These are phyloP conservation scores for Hymenoscyphus linearis DNA, from an alignment of 2,329 filamentous ascomycete species.

Conservation along the genomic window DNA sequence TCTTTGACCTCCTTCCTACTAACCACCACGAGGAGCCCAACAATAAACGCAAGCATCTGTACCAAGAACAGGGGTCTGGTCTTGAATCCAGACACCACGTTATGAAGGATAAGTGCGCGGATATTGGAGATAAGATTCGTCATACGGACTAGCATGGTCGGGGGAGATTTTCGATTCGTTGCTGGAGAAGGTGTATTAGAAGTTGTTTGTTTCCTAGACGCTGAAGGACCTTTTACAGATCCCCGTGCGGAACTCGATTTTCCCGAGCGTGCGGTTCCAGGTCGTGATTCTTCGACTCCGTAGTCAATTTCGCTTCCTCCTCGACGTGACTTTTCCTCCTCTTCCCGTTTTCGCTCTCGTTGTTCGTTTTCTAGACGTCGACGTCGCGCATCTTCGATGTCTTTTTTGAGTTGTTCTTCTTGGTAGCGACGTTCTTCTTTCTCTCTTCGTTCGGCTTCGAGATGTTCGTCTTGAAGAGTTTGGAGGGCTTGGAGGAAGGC, in stretches of 20 bases:
- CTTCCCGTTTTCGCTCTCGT: constrained; percentile 43
- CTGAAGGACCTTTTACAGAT: constrained; percentile 30
- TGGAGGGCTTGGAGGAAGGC: constrained; percentile 83
- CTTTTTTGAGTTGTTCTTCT: constrained; percentile 50
- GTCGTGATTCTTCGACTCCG: constrained; percentile 53
- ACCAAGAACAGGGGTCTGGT: constrained; percentile 53
- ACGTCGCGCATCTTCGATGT: constrained; percentile 52
- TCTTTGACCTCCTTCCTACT: constrained; percentile 71
- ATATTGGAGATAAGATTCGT: constrained; percentile 49
- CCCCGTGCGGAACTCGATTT: constrained; percentile 31
- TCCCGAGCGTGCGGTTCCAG: constrained; percentile 14
- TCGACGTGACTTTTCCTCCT: constrained; percentile 40
- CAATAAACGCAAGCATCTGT: constrained; percentile 69
- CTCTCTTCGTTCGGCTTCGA: constrained; percentile 59
- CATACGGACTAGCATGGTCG: constrained; percentile 35
- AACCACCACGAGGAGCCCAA: constrained; percentile 72
- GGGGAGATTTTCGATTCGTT: constrained; percentile 11
- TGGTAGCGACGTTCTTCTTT: constrained; percentile 52
- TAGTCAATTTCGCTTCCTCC: constrained; percentile 60
- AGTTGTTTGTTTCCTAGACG: not conserved
- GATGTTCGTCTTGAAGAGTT: constrained; percentile 76
- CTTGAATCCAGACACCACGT: constrained; percentile 45
- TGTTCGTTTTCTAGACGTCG: constrained; percentile 55
- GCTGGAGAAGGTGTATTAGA: constrained; percentile 18
- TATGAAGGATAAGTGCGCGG: constrained; percentile 42